These are phyloP conservation scores for Candida albicans DNA, from an alignment of 1,139 yeast species.

Conservation along the genomic window DNA sequence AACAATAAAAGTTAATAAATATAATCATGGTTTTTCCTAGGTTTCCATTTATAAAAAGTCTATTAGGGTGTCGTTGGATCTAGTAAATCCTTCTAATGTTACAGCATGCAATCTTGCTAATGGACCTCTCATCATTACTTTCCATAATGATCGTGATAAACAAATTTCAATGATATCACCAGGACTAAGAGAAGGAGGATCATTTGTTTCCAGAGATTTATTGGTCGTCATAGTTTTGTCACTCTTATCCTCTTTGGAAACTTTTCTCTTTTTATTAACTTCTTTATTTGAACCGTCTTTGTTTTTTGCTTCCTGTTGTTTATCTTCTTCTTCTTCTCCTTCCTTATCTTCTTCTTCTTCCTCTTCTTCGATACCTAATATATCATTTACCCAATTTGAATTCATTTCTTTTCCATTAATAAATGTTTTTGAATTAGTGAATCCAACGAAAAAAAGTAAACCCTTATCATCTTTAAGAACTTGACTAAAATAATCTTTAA, in stretches of 20 bases:
- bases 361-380: slow-evolving; percentile 18
- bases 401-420: slow-evolving; percentile 42
- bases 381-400: slow-evolving; percentile 33
- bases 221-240: slow-evolving; percentile 2
- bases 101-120: slow-evolving; percentile 31
- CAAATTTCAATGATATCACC: slow-evolving; percentile 41
- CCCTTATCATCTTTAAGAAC: slow-evolving; percentile 24
- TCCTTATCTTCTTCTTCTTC: background rate
- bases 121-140: slow-evolving; percentile 26
- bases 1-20: background rate
- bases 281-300: slow-evolving; percentile 1
- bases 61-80: slow-evolving; percentile 3
- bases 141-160: slow-evolving; percentile 37
- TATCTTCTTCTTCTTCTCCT: no score
- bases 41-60: slow-evolving; percentile 5
- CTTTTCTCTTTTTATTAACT: slow-evolving; percentile 5
- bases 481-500: slow-evolving; percentile 23
- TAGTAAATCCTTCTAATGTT: slow-evolving; percentile 31
- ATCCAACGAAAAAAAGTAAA: slow-evolving; percentile 25
- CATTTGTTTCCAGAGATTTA: slow-evolving; percentile 11
- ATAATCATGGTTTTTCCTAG: background rate
- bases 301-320: background rate
- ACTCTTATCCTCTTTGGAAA: slow-evolving; percentile 17
- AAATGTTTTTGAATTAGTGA: slow-evolving; percentile 27
- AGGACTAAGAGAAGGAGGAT: slow-evolving; percentile 2